A percentile compares a stretch with the other conserved stretches of the same genome.
phyloP scores from a whole-genome alignment of 352 stramenopile genomes.

The Thraustochytrium striatum region DNA sequence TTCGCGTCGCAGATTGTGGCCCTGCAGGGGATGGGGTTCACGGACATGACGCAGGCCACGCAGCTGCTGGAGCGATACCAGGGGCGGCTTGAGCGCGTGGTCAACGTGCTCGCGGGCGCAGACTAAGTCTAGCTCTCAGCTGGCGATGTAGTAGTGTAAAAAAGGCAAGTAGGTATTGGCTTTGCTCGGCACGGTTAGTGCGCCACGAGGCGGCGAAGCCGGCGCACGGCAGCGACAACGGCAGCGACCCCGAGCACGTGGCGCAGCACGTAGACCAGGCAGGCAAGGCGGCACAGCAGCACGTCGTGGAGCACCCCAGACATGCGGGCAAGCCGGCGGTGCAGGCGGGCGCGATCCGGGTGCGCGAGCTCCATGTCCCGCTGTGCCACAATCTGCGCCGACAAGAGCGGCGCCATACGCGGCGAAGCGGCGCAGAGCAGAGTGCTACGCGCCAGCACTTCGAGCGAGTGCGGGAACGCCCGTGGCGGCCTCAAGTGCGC shows the following conservation, averaged over 20 bases:
- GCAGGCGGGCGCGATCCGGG: not conserved
- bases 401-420: not conserved
- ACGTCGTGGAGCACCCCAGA: not conserved
- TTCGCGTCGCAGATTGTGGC: constrained; percentile 19
- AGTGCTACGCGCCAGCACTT: not conserved
- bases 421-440: not conserved
- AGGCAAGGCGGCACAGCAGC: not conserved
- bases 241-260: not conserved
- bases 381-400: not conserved
- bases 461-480: not conserved
- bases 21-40: constrained; percentile 60
- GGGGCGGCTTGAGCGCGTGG: constrained; percentile 68
- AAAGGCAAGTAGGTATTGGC: not conserved
- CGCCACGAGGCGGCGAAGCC: not conserved
- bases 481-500: not conserved
- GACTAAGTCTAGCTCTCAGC: too few species aligned
- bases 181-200: too few species aligned
- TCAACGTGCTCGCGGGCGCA: constrained; percentile 68
- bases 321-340: not conserved
- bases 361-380: not conserved
- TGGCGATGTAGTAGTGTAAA: not conserved
- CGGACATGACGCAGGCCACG: constrained; percentile 64
- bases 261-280: not conserved
- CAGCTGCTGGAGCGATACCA: constrained; percentile 72
- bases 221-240: not conserved